phyloP scores from a whole-genome alignment of 2,329 filamentous ascomycete genomes.

The Paraconiothyrium sp. region DNA sequence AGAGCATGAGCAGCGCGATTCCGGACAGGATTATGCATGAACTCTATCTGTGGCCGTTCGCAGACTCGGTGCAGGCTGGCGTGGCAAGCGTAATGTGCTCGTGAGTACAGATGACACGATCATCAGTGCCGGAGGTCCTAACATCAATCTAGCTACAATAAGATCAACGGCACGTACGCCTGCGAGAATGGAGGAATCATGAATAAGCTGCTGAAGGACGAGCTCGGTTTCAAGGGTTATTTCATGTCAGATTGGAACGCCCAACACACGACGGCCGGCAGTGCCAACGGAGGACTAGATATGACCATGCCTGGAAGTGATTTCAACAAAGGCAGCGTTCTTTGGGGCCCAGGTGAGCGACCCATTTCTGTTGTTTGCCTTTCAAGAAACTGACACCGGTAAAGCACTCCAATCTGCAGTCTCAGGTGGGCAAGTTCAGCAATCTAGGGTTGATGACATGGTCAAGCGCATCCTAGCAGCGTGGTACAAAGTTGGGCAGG shows the following conservation, averaged over 20 bases:
- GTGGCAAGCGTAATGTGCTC: constrained; percentile 63
- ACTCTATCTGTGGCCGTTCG: constrained; percentile 81
- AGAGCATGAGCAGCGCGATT: constrained; percentile 63
- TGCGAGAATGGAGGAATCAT: constrained; percentile 61
- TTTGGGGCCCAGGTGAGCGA: constrained; percentile 61
- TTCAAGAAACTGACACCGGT: constrained; percentile 18
- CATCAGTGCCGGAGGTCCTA: neutral
- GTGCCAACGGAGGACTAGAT: constrained; percentile 59
- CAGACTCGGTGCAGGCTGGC: constrained; percentile 74
- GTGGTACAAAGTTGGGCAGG: constrained; percentile 61
- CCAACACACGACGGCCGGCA: constrained; percentile 56
- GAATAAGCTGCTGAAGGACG: constrained; percentile 62
- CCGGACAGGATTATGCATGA: constrained; percentile 81
- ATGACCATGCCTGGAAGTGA: constrained; percentile 68
- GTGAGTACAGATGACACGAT: constrained; percentile 15
- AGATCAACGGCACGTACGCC: constrained; percentile 60
- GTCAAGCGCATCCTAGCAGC: constrained; percentile 56
- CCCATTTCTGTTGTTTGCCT: neutral
- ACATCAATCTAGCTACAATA: constrained; percentile 41
- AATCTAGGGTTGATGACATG: constrained; percentile 55
- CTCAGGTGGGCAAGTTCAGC: constrained; percentile 55
- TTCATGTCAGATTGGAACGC: constrained; percentile 59
- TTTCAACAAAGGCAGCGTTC: constrained; percentile 53
- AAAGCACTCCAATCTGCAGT: constrained; percentile 62
- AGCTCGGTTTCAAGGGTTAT: constrained; percentile 60